Evolutionary conservation across 1,284 basidiomycete species (phyloP), one percentile per base, ranked within the genome.

Genomic region (Ustilago tritici): DNA sequence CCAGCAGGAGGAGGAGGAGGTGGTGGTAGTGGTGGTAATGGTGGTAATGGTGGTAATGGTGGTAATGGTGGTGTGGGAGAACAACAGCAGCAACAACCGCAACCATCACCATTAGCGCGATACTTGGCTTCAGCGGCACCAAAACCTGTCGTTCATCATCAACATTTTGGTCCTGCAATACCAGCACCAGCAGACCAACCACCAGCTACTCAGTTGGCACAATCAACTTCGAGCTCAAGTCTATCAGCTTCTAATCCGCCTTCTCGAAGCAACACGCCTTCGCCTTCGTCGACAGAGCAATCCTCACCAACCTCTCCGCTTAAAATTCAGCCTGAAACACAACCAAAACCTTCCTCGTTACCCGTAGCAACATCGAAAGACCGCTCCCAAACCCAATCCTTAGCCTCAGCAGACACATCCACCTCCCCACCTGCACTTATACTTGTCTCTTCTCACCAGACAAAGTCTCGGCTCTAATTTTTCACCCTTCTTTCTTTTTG

Each of bases 401-500:
- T 35, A 4, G 38, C 19, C 7, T 35, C 23, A 23, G 34, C 11
- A 41, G 19, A 40, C 12, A 23, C 23, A 9, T 43, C 55, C 23
- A 56, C n/a, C 23, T n/a, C 55, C 12, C 9, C 32, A 3, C 56
- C 56, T 17, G 15, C 34, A 35, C 34, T 34, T 19, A 46, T 43
- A 32, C 19, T 52, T 5, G 49, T 63, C 32, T 50, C 61, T 10
- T 60, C 56, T 1, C 65, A 38, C 43, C 17, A 56, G 8, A 52
- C 65, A 15, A 69, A 69, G 19, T 56, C 66, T 9, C 49, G 66
- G 2, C n/a, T 69, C 4, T 69, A 35, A 43, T 55, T 55, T 10
- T 38, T 55, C 19, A 17, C 40, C 12, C 6, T 38, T 55, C 23
- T 55, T 6, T 50, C 57, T 47, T 32, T 43, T 50, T 49, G 2